Evolutionary conservation across 192 early-diverging fungal species (phyloP).

Genomic region (Entomortierella beljakovae): DNA sequence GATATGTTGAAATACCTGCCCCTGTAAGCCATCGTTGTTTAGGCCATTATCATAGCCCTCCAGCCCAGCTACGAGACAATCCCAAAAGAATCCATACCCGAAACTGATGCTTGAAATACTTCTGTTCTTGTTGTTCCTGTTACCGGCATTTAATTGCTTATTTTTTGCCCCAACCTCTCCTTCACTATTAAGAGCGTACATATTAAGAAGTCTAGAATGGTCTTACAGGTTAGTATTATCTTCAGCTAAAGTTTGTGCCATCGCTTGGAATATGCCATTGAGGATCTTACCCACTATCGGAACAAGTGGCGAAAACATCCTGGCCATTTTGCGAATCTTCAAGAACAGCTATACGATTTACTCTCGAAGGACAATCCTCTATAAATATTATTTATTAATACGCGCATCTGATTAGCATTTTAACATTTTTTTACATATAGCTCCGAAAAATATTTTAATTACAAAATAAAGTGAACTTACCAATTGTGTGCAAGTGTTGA

Average conservation of each 20-base stretch:
- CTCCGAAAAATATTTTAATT: too few relatives aligned
- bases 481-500: neutral
- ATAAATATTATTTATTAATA: neutral
- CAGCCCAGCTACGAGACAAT: slow-evolving; percentile 29
- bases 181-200: slow-evolving; percentile 11
- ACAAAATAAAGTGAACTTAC: neutral
- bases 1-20: too few relatives aligned
- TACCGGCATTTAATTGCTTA: neutral
- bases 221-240: neutral
- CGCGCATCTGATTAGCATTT: neutral
- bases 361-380: slow-evolving; percentile 10
- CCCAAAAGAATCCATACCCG: slow-evolving; percentile 39
- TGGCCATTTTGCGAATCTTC: neutral
- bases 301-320: slow-evolving; percentile 41
- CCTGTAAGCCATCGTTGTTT: neutral
- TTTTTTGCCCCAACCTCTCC: slow-evolving; percentile 16
- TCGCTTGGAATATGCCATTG: neutral
- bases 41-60: slow-evolving; percentile 14
- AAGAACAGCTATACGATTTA: slow-evolving; percentile 21
- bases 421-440: neutral
- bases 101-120: slow-evolving; percentile 31
- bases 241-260: neutral
- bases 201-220: slow-evolving; percentile 3
- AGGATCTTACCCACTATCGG: slow-evolving; percentile 16
- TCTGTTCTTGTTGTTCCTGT: slow-evolving; percentile 1